phyloP scores from a whole-genome alignment of 768 basidiomycete species.

The Pulveroboletus sp. region DNA sequence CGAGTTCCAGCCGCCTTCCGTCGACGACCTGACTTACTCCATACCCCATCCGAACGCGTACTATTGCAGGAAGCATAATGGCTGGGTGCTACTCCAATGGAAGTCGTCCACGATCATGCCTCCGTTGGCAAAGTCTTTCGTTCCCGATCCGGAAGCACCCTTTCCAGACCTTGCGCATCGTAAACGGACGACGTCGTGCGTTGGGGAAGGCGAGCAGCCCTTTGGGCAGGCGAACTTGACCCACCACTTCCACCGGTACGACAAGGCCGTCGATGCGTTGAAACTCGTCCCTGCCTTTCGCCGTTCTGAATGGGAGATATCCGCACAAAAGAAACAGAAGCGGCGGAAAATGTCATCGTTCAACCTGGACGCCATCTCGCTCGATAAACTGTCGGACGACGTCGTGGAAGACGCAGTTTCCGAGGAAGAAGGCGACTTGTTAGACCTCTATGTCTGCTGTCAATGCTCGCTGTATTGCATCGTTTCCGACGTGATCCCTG shows the following conservation, averaged over 20 bases:
- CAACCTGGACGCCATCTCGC: slow-evolving; percentile 26
- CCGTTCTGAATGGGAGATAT: slow-evolving; percentile 57
- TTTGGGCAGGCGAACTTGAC: slow-evolving; percentile 53
- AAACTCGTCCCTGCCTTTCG: slow-evolving; percentile 60
- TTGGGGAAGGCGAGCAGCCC: slow-evolving; percentile 46
- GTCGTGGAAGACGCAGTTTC: slow-evolving; percentile 29
- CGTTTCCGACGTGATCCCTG: slow-evolving; percentile 66
- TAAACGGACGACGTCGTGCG: slow-evolving; percentile 47
- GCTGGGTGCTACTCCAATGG: slow-evolving; percentile 76
- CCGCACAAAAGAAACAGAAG: slow-evolving; percentile 47
- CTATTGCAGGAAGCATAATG: slow-evolving; percentile 78
- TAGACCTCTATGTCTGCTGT: slow-evolving; percentile 82
- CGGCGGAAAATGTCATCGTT: slow-evolving; percentile 49
- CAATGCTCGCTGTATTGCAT: slow-evolving; percentile 77
- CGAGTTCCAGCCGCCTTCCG: slow-evolving; percentile 41
- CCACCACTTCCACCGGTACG: slow-evolving; percentile 80
- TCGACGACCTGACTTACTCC: slow-evolving; percentile 61
- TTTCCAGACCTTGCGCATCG: slow-evolving; percentile 57
- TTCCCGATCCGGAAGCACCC: slow-evolving; percentile 35
- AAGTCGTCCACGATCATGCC: slow-evolving; percentile 59
- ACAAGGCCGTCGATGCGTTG: slow-evolving; percentile 63
- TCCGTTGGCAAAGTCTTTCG: slow-evolving; percentile 55
- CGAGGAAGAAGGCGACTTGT: slow-evolving; percentile 47
- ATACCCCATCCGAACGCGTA: slow-evolving; percentile 81
- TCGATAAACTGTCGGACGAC: slow-evolving; percentile 26